Evolutionary conservation across 2,329 filamentous ascomycete species (phyloP).

Genomic region (Talaromyces piceae): DNA sequence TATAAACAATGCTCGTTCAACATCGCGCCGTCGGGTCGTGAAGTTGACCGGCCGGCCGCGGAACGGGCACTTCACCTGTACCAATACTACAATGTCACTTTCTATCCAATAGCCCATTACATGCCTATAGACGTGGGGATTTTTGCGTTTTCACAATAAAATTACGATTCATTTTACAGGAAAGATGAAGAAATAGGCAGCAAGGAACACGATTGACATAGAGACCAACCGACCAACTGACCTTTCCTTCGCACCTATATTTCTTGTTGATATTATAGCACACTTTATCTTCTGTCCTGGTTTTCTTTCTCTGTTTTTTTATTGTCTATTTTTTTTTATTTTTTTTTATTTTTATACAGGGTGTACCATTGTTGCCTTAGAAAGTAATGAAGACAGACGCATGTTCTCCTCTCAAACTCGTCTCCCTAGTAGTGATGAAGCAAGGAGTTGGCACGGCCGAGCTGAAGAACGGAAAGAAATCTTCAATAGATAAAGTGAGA

Average conservation of each 20-base stretch:
- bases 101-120: conserved; percentile 14
- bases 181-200: conserved; percentile 7
- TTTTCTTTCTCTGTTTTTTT: too few relatives aligned
- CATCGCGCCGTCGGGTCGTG: conserved; percentile 8
- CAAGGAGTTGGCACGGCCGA: too few relatives aligned
- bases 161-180: conserved; percentile 10
- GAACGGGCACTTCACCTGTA: conserved; percentile 23
- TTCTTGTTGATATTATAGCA: conserved; percentile 16
- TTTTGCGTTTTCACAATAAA: conserved; percentile 5
- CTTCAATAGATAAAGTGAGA: too few relatives aligned
- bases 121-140: conserved; percentile 18
- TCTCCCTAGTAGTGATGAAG: not conserved
- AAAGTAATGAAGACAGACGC: conserved; percentile 10
- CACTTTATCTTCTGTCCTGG: too few relatives aligned
- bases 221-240: too few relatives aligned
- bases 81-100: conserved; percentile 22
- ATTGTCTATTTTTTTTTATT: conserved; percentile 16
- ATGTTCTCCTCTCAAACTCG: conserved; percentile 10
- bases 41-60: conserved; percentile 2
- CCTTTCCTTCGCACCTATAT: conserved; percentile 14
- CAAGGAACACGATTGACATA: conserved; percentile 4
- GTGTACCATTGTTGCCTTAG: conserved; percentile 6
- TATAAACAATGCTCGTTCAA: conserved; percentile 3
- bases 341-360: conserved; percentile 14
- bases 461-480: too few relatives aligned